phyloP scores from a whole-genome alignment of 805 yeast species.

The Metschnikowia lunata region DNA sequence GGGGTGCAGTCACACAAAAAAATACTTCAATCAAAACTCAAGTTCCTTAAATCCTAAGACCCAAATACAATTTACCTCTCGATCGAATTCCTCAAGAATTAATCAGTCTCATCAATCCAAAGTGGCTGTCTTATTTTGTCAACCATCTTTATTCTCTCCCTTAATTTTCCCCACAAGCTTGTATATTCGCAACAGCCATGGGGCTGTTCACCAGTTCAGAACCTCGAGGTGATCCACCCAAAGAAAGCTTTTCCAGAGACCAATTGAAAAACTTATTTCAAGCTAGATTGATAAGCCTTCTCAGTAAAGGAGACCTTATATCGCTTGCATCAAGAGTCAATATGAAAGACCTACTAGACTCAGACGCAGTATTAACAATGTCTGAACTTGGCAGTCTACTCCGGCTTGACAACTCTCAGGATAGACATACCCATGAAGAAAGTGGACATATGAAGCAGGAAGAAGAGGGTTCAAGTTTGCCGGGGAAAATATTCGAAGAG shows the following conservation, averaged over 20 bases:
- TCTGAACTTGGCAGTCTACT: constrained; percentile 4
- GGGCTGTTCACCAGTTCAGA: constrained; percentile 18
- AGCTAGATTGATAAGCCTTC: constrained; percentile 2
- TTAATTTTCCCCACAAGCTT: background rate
- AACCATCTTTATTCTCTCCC: background rate
- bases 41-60: too few species aligned
- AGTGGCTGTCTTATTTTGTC: too few species aligned
- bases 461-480: constrained; percentile 3
- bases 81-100: too few species aligned
- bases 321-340: constrained; percentile 5
- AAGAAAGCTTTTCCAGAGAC: background rate
- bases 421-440: background rate
- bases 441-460: background rate
- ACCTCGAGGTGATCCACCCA: background rate
- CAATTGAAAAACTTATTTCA: constrained; percentile 5
- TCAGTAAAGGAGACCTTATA: constrained; percentile 7
- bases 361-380: constrained; percentile 2
- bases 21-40: too few species aligned
- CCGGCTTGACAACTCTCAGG: background rate
- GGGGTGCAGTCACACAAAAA: too few species aligned
- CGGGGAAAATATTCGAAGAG: background rate
- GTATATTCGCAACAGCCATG: constrained; percentile 7
- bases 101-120: too few species aligned
- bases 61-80: too few species aligned
- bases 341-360: background rate